A percentile compares a stretch with the other conserved stretches of the same genome.
These are phyloP conservation scores for Aspergillus campestris DNA, from an alignment of 495 filamentous ascomycete genomes.

Conservation along the genomic window DNA sequence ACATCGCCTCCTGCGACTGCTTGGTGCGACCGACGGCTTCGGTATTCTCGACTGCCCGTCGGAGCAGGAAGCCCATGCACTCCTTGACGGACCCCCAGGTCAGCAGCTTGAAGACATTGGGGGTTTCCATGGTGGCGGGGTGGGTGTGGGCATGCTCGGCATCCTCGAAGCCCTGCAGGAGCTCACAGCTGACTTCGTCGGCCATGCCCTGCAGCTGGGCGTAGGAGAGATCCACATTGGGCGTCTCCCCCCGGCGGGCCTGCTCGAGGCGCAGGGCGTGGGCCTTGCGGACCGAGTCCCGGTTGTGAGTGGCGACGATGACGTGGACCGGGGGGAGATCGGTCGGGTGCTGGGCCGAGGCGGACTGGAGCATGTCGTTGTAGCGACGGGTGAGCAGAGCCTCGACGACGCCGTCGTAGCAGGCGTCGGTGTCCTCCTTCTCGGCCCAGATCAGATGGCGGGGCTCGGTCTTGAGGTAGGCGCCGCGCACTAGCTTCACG, in stretches of 20 bases:
- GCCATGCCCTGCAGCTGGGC: conserved; percentile 97
- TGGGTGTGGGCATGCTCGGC: conserved; percentile 14
- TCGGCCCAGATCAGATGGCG: conserved; percentile 67
- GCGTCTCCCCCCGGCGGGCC: conserved; percentile 27
- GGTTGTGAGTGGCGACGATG: conserved; percentile 89
- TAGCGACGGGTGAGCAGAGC: conserved; percentile 49
- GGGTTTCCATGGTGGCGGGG: conserved; percentile 29
- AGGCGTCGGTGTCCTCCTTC: conserved; percentile 71
- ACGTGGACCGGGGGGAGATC: conserved; percentile 58
- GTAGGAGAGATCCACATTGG: conserved; percentile 59
- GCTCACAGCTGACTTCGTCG: conserved; percentile 81
- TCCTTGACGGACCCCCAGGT: conserved; percentile 88
- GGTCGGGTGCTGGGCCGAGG: conserved; percentile 16
- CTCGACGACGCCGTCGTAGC: conserved; percentile 55
- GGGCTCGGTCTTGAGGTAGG: conserved; percentile 77
- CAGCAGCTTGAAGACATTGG: conserved; percentile 76
- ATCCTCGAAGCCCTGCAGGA: conserved; percentile 50
- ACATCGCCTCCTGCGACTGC: conserved; percentile 68
- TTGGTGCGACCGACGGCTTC: conserved; percentile 75
- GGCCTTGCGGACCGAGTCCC: conserved; percentile 66
- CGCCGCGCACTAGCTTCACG: conserved; percentile 86
- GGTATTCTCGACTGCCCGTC: conserved; percentile 84
- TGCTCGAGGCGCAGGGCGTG: conserved; percentile 50
- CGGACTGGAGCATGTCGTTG: conserved; percentile 39
- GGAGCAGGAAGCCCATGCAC: conserved; percentile 86